These are phyloP conservation scores for Tieghemostelium lacteum DNA, from an alignment of 78 protist species.

Conservation along the genomic window DNA sequence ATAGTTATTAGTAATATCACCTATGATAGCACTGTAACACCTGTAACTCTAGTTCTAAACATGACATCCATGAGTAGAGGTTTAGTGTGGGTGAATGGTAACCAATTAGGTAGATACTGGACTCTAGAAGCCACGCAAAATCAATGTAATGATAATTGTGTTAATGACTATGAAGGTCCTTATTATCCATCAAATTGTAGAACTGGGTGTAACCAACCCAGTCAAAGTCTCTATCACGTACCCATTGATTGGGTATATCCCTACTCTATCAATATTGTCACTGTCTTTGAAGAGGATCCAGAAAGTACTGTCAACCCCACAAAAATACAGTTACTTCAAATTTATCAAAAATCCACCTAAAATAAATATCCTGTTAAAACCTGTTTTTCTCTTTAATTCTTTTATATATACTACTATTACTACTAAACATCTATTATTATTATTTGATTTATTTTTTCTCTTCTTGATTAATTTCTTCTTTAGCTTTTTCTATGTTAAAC, in stretches of 20 bases:
- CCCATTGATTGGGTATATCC: constrained; percentile 45
- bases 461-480: neutral
- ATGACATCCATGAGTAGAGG: constrained; percentile 69
- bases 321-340: constrained; percentile 18
- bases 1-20: too few relatives aligned
- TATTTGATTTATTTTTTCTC: too few relatives aligned
- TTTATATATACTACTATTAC: too few relatives aligned
- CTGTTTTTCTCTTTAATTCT: too few relatives aligned
- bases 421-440: too few relatives aligned
- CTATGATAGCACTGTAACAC: too few relatives aligned
- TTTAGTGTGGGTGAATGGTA: constrained; percentile 62
- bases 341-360: too few relatives aligned
- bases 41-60: constrained; percentile 16
- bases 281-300: constrained; percentile 42
- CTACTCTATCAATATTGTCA: neutral
- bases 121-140: neutral
- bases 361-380: too few relatives aligned
- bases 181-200: constrained; percentile 15
- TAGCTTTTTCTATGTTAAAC: constrained; percentile 57
- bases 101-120: constrained; percentile 74
- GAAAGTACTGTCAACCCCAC: constrained; percentile 42
- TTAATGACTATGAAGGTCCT: constrained; percentile 27
- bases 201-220: constrained; percentile 31
- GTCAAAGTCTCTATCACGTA: constrained; percentile 39
- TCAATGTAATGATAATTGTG: neutral